Percentiles rank a stretch among this genome's conserved stretches.
These are phyloP conservation scores for Ustilago vetiveriae DNA, from an alignment of 1,284 basidiomycete genomes.

Conservation along the genomic window DNA sequence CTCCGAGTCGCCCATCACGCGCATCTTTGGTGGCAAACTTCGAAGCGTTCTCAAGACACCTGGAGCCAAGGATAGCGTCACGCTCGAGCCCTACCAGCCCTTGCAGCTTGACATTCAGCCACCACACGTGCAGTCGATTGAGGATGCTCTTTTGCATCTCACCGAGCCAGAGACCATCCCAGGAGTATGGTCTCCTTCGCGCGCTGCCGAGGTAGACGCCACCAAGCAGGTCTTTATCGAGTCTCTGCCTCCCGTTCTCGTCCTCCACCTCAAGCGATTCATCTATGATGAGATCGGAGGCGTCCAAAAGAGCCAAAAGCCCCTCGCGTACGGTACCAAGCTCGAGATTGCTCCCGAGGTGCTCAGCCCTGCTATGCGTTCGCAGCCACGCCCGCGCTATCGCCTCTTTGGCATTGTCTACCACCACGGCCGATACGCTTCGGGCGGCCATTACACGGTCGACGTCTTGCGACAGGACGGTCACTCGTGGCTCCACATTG, in stretches of 20 bases:
- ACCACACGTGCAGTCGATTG: constrained; percentile 79
- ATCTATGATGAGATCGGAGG: constrained; percentile 85
- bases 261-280: constrained; percentile 93
- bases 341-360: constrained; percentile 74
- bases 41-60: constrained; percentile 85
- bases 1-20: constrained; percentile 85
- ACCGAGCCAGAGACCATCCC: constrained; percentile 84
- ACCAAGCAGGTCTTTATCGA: constrained; percentile 90
- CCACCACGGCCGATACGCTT: constrained; percentile 89
- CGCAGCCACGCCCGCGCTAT: constrained; percentile 73
- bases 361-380: constrained; percentile 47
- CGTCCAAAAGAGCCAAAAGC: constrained; percentile 85
- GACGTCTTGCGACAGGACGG: constrained; percentile 84
- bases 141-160: constrained; percentile 83
- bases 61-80: constrained; percentile 82
- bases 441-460: constrained; percentile 94
- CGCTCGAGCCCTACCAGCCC: constrained; percentile 91
- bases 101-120: constrained; percentile 84
- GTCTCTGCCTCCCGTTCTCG: constrained; percentile 82
- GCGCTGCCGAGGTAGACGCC: constrained; percentile 75
- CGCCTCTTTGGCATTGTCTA: constrained; percentile 91
- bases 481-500: constrained; percentile 85
- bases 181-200: constrained; percentile 71
- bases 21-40: constrained; percentile 92
- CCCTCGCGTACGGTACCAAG: constrained; percentile 80